These are phyloP conservation scores for Santalum album DNA, from an alignment of 164 flowering plant genomes.

Conservation along the genomic window DNA sequence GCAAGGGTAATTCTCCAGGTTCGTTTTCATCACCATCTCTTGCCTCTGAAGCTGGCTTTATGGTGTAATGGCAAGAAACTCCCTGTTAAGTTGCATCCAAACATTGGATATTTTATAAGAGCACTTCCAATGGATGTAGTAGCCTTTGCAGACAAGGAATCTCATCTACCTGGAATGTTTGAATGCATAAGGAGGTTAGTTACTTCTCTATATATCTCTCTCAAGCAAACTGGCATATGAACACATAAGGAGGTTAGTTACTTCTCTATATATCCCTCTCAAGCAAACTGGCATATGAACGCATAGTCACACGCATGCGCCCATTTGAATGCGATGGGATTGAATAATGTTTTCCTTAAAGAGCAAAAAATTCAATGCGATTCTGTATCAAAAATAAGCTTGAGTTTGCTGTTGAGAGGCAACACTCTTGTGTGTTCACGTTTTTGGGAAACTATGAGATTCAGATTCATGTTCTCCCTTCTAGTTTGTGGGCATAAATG, in stretches of 20 bases:
- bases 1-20: slow-evolving; percentile 45
- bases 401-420: too few species aligned
- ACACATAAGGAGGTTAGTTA: slow-evolving; percentile 50
- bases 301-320: too few species aligned
- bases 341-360: too few species aligned
- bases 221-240: too few species aligned
- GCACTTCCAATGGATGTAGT: slow-evolving; percentile 64
- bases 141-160: slow-evolving; percentile 48
- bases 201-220: not conserved
- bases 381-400: too few species aligned
- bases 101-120: slow-evolving; percentile 84
- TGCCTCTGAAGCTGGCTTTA: slow-evolving; percentile 70
- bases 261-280: not conserved
- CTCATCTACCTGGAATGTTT: slow-evolving; percentile 83
- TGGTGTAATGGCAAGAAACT: slow-evolving; percentile 45
- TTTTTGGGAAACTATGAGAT: too few species aligned
- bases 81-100: slow-evolving; percentile 81
- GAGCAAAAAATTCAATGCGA: too few species aligned
- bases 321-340: too few species aligned
- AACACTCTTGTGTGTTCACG: too few species aligned
- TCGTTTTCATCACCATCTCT: slow-evolving; percentile 78
- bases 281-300: too few species aligned
- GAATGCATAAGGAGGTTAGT: slow-evolving; percentile 73
- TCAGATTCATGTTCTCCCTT: too few species aligned
- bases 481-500: too few species aligned